These are phyloP conservation scores for Thyridium curvatum DNA, from an alignment of 2,329 filamentous ascomycete genomes.

Conservation along the genomic window DNA sequence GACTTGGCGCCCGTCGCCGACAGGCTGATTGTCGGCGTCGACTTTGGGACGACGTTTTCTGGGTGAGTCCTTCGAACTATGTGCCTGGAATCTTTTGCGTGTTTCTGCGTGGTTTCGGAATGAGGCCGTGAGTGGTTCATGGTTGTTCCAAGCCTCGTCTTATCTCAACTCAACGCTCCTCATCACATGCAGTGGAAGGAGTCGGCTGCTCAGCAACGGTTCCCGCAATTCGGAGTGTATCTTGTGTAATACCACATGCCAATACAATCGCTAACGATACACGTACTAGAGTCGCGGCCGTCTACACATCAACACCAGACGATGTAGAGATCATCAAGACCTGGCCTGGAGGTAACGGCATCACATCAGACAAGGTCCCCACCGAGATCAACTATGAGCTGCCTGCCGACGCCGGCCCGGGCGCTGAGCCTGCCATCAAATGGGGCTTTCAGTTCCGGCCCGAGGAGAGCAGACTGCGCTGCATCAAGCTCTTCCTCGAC, in stretches of 20 bases:
- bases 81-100: conserved; percentile 1
- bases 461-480: conserved; percentile 68
- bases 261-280: too few relatives aligned
- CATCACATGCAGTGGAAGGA: too few relatives aligned
- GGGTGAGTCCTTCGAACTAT: conserved; percentile 44
- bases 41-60: conserved; percentile 81
- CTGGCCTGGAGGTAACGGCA: conserved; percentile 78
- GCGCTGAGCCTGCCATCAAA: conserved; percentile 48
- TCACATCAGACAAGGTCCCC: conserved; percentile 83
- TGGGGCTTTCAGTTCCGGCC: conserved; percentile 83
- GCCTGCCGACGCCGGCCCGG: conserved; percentile 26
- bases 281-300: conserved; percentile 54
- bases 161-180: too few relatives aligned
- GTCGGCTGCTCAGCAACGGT: too few relatives aligned
- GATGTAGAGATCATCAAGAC: conserved; percentile 80
- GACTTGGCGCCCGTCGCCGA: conserved; percentile 50
- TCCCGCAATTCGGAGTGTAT: too few relatives aligned
- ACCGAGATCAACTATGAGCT: conserved; percentile 66
- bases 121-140: too few relatives aligned
- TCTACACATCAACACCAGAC: conserved; percentile 70
- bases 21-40: conserved; percentile 69
- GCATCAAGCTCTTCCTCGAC: conserved; percentile 81
- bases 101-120: too few relatives aligned
- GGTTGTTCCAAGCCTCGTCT: too few relatives aligned
- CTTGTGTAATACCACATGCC: too few relatives aligned